phyloP scores from a whole-genome alignment of 2,329 filamentous ascomycete species.

The Cladosporium sp. region DNA sequence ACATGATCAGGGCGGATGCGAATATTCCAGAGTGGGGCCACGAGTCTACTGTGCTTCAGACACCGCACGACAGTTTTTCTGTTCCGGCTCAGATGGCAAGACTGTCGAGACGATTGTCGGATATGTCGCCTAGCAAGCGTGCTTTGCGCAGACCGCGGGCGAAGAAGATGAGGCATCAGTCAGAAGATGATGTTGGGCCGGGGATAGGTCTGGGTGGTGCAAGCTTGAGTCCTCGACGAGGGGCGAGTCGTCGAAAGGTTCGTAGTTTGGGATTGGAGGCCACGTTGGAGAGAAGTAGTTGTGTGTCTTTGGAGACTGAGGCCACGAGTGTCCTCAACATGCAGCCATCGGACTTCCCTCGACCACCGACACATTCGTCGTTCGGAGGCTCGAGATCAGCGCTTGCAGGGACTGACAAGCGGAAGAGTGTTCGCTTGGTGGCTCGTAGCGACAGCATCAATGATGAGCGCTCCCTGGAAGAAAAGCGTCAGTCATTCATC shows the following conservation, averaged over 20 bases:
- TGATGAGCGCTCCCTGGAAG: constrained; percentile 41
- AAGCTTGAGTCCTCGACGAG: background rate
- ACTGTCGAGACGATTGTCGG: constrained; percentile 35
- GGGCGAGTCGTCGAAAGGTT: constrained; percentile 15
- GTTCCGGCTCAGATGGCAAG: constrained; percentile 43
- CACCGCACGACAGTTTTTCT: constrained; percentile 46
- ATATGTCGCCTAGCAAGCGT: constrained; percentile 33
- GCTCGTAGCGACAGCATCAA: constrained; percentile 37
- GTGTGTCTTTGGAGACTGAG: constrained; percentile 39
- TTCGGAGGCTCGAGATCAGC: constrained; percentile 1
- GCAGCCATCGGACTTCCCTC: constrained; percentile 40
- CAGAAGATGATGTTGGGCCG: constrained; percentile 27
- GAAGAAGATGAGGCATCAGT: constrained; percentile 30
- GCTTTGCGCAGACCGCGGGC: constrained; percentile 33
- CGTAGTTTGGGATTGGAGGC: constrained; percentile 31
- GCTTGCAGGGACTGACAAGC: constrained; percentile 31
- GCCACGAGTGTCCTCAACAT: constrained; percentile 44
- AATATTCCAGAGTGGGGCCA: constrained; percentile 43
- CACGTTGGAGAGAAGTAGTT: constrained; percentile 37
- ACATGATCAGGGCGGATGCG: constrained; percentile 39
- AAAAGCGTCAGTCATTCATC: constrained; percentile 40
- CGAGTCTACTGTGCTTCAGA: constrained; percentile 38
- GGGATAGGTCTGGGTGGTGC: constrained; percentile 25
- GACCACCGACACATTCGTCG: constrained; percentile 31
- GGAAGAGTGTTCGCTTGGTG: constrained; percentile 44